phyloP scores from a whole-genome alignment of 2,329 filamentous ascomycete species.

The Tolypocladium amazonense region DNA sequence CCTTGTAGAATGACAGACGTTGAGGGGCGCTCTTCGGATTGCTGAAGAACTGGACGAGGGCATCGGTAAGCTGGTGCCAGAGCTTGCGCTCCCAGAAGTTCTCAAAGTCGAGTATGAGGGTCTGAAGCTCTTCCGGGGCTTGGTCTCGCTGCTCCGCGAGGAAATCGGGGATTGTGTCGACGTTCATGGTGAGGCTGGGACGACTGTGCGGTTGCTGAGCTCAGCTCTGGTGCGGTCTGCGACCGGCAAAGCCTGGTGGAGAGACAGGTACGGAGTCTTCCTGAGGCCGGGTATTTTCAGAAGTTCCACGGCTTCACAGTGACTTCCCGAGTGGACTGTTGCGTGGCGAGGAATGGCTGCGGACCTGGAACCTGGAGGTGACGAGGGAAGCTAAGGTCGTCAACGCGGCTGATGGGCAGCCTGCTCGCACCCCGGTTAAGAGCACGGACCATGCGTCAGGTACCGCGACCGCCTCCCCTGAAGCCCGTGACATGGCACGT shows the following conservation, averaged over 20 bases:
- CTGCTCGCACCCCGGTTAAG: slow-evolving; percentile 10
- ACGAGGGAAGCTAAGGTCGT: slow-evolving; percentile 2
- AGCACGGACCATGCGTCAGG: neutral
- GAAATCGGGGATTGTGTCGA: slow-evolving; percentile 84
- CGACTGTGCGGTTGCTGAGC: neutral
- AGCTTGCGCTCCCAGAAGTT: slow-evolving; percentile 97
- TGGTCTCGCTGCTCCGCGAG: slow-evolving; percentile 81
- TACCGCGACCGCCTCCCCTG: neutral
- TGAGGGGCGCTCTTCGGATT: slow-evolving; percentile 70
- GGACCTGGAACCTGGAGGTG: neutral
- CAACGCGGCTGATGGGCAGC: slow-evolving; percentile 29
- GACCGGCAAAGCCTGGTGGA: neutral
- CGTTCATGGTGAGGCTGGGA: slow-evolving; percentile 52
- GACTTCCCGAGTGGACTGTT: neutral
- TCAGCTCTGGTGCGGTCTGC: neutral
- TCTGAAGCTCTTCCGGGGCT: slow-evolving; percentile 79
- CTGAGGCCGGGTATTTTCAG: neutral
- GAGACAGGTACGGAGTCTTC: neutral
- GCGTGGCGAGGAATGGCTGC: neutral
- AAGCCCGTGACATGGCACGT: slow-evolving; percentile 11
- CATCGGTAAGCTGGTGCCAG: slow-evolving; percentile 96
- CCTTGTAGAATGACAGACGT: slow-evolving; percentile 83
- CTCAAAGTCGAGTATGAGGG: slow-evolving; percentile 83
- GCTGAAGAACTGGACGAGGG: slow-evolving; percentile 80
- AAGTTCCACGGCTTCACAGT: neutral